A percentile compares a stretch with the other conserved stretches of the same genome.
These are phyloP conservation scores for Wickerhamomyces sp. DNA, from an alignment of 1,139 yeast genomes.

Conservation along the genomic window DNA sequence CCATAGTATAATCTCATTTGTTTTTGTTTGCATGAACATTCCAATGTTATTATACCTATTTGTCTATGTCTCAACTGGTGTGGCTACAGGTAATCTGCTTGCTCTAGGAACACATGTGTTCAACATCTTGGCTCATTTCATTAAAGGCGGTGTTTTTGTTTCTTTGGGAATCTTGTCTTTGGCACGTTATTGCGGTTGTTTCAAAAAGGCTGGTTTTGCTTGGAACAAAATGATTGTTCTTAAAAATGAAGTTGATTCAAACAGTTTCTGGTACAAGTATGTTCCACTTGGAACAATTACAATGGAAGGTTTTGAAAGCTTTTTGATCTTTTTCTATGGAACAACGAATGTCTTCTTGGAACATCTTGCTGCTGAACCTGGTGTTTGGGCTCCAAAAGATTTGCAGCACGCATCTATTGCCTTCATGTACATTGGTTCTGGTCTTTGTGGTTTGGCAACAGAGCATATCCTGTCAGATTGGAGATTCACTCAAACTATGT, in stretches of 20 bases:
- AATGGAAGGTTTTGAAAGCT: constrained; percentile 82
- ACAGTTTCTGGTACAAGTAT: constrained; percentile 33
- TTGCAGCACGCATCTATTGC: constrained; percentile 95
- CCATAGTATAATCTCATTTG: constrained; percentile 32
- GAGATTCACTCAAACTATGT: constrained; percentile 29
- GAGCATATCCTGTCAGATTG: constrained; percentile 51
- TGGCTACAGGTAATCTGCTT: constrained; percentile 64
- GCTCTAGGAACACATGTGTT: constrained; percentile 67
- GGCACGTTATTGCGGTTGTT: constrained; percentile 84
- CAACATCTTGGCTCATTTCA: constrained; percentile 88
- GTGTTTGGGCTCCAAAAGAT: constrained; percentile 87
- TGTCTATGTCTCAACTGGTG: constrained; percentile 64
- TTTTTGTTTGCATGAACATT: constrained; percentile 56
- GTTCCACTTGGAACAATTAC: constrained; percentile 54
- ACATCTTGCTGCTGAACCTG: constrained; percentile 71
- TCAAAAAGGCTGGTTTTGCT: constrained; percentile 74
- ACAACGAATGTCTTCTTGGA: constrained; percentile 84
- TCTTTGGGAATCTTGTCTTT: constrained; percentile 69
- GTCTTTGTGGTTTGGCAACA: constrained; percentile 80
- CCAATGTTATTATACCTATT: constrained; percentile 59
- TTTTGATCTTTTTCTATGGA: constrained; percentile 81
- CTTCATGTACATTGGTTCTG: constrained; percentile 88
- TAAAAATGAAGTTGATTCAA: constrained; percentile 26
- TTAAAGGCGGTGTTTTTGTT: constrained; percentile 90
- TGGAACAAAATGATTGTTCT: constrained; percentile 66